These are phyloP conservation scores for Polytolypa hystricis DNA, from an alignment of 2,329 filamentous ascomycete genomes.

Conservation along the genomic window DNA sequence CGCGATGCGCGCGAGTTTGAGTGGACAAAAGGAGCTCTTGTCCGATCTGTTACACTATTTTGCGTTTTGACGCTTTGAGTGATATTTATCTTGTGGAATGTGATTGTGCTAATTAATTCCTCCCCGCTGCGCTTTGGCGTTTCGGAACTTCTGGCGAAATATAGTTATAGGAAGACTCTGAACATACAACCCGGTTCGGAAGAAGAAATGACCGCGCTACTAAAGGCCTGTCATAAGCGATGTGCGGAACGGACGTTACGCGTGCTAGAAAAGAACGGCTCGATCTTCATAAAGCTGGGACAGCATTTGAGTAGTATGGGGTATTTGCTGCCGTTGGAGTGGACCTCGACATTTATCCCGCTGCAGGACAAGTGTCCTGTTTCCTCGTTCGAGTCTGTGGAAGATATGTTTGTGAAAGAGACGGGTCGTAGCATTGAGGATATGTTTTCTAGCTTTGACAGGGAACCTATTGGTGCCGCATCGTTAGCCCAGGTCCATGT, in stretches of 20 bases:
- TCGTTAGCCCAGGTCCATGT: slow-evolving; percentile 91
- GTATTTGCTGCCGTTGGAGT: slow-evolving; percentile 80
- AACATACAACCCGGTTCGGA: slow-evolving; percentile 52
- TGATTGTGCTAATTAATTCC: background rate
- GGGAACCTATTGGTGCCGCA: slow-evolving; percentile 75
- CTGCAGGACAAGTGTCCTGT: slow-evolving; percentile 93
- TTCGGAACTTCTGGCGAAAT: background rate
- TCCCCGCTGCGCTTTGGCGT: background rate
- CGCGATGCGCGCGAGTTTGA: too few relatives aligned
- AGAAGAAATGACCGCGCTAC: slow-evolving; percentile 52
- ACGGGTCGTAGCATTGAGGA: slow-evolving; percentile 69
- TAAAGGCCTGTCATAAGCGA: slow-evolving; percentile 80
- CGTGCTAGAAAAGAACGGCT: slow-evolving; percentile 89
- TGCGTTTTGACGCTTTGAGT: background rate
- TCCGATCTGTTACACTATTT: slow-evolving; percentile 5
- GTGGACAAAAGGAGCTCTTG: background rate
- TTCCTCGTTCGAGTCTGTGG: slow-evolving; percentile 75
- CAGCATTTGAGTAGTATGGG: slow-evolving; percentile 96
- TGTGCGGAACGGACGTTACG: slow-evolving; percentile 79
- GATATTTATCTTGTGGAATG: too few relatives aligned
- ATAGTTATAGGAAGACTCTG: slow-evolving; percentile 76
- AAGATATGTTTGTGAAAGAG: slow-evolving; percentile 74
- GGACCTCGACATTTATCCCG: slow-evolving; percentile 92
- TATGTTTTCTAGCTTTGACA: slow-evolving; percentile 75
- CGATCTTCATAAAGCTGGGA: slow-evolving; percentile 95